A percentile compares a stretch with the other conserved stretches of the same genome.
Conservation (phyloP, 768 basidiomycete species). For the Trametes punicea region DNA sequence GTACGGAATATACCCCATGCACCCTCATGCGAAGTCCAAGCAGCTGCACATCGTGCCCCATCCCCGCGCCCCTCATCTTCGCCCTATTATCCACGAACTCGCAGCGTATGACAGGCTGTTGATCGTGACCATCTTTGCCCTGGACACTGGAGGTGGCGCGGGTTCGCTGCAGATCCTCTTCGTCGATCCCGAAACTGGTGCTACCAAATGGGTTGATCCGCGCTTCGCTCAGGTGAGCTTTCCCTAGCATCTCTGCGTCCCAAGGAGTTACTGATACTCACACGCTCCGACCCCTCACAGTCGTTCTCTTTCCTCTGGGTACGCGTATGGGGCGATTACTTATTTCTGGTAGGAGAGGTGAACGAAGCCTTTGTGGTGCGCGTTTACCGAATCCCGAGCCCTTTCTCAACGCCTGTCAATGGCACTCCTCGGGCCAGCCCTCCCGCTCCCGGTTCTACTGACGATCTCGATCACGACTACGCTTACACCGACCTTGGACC, state of each 20-base stretch:
- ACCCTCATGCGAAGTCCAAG: conserved; percentile 9
- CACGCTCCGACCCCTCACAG: conserved; percentile 15
- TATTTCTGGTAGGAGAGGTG: conserved; percentile 33
- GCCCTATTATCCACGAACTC: conserved; percentile 21
- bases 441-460: neutral
- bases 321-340: conserved; percentile 29
- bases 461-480: conserved; percentile 10
- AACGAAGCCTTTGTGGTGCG: conserved; percentile 30
- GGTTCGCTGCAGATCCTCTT: conserved; percentile 24
- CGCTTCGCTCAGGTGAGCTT: conserved; percentile 17
- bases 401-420: neutral
- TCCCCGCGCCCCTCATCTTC: conserved; percentile 16
- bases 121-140: conserved; percentile 22
- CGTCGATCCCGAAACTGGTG: conserved; percentile 17
- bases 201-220: conserved; percentile 24
- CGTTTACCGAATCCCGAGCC: conserved; percentile 31
- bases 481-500: conserved; percentile 21
- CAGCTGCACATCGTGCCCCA: conserved; percentile 14
- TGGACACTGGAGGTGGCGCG: conserved; percentile 20
- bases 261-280: neutral
- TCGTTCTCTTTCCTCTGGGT: conserved; percentile 34
- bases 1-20: conserved; percentile 12
- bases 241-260: conserved; percentile 21
- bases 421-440: conserved; percentile 5
- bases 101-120: conserved; percentile 11